Percentiles rank a stretch among this genome's conserved stretches.
phyloP scores from a whole-genome alignment of 148 eudicot species.

The Fagopyrum tataricum region DNA sequence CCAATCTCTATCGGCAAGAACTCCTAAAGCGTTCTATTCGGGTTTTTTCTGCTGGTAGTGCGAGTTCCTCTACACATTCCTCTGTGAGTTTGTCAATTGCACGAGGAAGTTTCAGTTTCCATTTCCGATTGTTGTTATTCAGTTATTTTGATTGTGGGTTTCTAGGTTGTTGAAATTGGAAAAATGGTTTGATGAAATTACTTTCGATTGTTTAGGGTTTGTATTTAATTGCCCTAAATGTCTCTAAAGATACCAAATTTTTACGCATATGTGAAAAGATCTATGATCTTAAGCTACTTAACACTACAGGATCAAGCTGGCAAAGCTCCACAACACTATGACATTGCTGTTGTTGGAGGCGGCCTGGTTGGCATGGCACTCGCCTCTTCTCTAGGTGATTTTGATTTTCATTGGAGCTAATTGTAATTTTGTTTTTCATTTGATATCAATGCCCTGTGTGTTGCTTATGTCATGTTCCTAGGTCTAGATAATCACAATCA shows the following conservation, averaged over 20 bases:
- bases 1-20: conserved; percentile 5
- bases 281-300: background rate
- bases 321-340: conserved; percentile 49
- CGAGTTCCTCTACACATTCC: background rate
- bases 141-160: background rate
- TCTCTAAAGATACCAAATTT: background rate
- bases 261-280: background rate
- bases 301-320: conserved; percentile 35
- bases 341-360: conserved; percentile 94
- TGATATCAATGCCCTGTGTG: background rate
- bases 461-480: background rate
- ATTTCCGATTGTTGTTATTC: background rate
- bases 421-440: background rate
- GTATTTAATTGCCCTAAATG: background rate
- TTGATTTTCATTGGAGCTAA: background rate
- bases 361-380: conserved; percentile 99
- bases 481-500: background rate
- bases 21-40: background rate
- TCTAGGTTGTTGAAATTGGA: background rate
- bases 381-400: conserved; percentile 83
- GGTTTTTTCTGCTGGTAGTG: background rate
- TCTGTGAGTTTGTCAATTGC: conserved; percentile 5
- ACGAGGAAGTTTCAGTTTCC: background rate
- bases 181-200: background rate
- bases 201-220: background rate